A percentile compares a stretch with the other conserved stretches of the same genome.
phyloP scores from a whole-genome alignment of 371 early-diverging fungal genomes.

The Mucor plumbeus region DNA sequence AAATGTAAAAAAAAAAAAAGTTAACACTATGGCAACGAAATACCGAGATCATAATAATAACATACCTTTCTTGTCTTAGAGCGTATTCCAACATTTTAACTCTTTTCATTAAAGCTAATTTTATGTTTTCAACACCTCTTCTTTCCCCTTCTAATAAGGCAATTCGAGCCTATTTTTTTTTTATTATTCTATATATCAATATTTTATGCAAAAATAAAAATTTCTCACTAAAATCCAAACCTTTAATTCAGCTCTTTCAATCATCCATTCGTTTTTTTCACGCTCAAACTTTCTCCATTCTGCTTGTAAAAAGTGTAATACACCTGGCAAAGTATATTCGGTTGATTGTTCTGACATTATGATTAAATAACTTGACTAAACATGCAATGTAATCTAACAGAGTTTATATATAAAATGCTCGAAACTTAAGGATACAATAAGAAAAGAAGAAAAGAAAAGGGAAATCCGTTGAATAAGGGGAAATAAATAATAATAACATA shows the following conservation, averaged over 20 bases:
- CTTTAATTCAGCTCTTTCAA: constrained; percentile 83
- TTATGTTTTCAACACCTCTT: constrained; percentile 76
- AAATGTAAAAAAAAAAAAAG: not conserved
- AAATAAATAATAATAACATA: not conserved
- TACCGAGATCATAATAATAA: not conserved
- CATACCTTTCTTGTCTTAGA: constrained; percentile 73
- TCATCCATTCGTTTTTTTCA: constrained; percentile 89
- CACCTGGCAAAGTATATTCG: constrained; percentile 81
- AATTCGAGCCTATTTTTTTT: constrained; percentile 62
- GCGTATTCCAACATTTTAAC: constrained; percentile 93
- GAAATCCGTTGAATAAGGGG: not conserved
- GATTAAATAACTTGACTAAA: not conserved
- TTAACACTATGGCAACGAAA: not conserved
- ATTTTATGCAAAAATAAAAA: constrained; percentile 3
- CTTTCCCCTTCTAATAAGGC: constrained; percentile 87
- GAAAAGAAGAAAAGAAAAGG: not conserved
- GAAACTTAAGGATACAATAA: not conserved
- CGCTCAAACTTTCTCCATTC: constrained; percentile 90
- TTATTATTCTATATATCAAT: no score
- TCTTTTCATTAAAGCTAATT: constrained; percentile 77
- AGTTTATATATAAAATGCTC: no score
- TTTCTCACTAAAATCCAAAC: constrained; percentile 40
- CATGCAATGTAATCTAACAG: not conserved
- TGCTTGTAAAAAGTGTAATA: constrained; percentile 81
- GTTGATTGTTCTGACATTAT: constrained; percentile 37